phyloP scores from a whole-genome alignment of 2,329 filamentous ascomycete genomes.

The Venturiaceae sp. region DNA sequence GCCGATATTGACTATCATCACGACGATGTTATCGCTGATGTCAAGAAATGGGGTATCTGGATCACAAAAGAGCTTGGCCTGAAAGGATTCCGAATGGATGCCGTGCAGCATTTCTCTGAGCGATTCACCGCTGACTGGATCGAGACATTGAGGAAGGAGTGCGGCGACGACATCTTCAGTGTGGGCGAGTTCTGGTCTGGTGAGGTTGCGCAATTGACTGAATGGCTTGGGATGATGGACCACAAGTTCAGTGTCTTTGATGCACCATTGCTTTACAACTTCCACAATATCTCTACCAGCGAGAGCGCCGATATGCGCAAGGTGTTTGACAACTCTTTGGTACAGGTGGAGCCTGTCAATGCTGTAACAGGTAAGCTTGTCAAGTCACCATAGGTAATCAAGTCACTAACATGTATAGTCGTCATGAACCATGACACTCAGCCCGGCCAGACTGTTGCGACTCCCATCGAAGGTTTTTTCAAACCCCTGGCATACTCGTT shows the following conservation, averaged over 20 bases:
- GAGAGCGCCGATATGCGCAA: constrained; percentile 50
- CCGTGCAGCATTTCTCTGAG: constrained; percentile 61
- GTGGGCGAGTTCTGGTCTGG: constrained; percentile 63
- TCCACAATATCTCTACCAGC: constrained; percentile 49
- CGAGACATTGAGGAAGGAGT: constrained; percentile 37
- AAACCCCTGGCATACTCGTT: constrained; percentile 63
- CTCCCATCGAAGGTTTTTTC: constrained; percentile 55
- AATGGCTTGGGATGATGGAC: constrained; percentile 49
- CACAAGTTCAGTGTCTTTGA: constrained; percentile 56
- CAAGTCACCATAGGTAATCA: neutral
- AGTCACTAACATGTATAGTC: constrained; percentile 23
- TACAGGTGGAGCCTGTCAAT: constrained; percentile 41
- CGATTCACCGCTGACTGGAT: constrained; percentile 60
- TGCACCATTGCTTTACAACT: constrained; percentile 58
- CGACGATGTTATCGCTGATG: constrained; percentile 53
- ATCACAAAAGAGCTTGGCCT: constrained; percentile 51
- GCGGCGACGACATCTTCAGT: constrained; percentile 47
- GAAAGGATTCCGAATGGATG: constrained; percentile 60
- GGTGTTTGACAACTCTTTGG: constrained; percentile 53
- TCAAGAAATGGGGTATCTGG: constrained; percentile 60
- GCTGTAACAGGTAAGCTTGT: constrained; percentile 41
- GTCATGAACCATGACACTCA: constrained; percentile 66
- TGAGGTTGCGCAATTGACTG: constrained; percentile 43
- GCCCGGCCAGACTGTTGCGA: constrained; percentile 51
- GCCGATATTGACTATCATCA: constrained; percentile 58